Percentiles rank a stretch among this genome's conserved stretches.
Evolutionary conservation across 192 early-diverging fungal genomes (phyloP).

Genomic region (Coemansia sp.): DNA sequence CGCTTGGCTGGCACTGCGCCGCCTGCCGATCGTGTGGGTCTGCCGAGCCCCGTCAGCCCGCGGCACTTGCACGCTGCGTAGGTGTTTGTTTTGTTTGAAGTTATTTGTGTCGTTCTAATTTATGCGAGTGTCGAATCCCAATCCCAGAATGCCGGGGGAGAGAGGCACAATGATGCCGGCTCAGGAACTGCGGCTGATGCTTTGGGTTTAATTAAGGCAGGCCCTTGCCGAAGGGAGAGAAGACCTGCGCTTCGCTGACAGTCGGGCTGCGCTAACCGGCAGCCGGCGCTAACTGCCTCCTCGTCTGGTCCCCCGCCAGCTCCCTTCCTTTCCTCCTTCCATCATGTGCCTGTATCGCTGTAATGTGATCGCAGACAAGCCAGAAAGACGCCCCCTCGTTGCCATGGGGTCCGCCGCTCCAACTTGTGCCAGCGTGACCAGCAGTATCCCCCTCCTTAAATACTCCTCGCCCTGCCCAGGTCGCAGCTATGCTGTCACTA

Average conservation of each 20-base stretch:
- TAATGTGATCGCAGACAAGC: constrained; percentile 7
- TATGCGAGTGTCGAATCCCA: background rate
- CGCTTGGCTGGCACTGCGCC: constrained; percentile 8
- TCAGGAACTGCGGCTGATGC: background rate
- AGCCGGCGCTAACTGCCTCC: background rate
- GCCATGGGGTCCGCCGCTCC: constrained; percentile 5
- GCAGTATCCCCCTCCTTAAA: constrained; percentile 2
- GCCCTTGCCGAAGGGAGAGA: background rate
- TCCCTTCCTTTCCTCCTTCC: background rate
- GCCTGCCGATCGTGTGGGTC: background rate
- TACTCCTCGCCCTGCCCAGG: background rate
- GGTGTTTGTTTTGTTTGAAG: background rate
- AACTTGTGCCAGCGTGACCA: constrained; percentile 8
- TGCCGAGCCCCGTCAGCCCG: constrained; percentile 2
- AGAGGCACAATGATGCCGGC: background rate
- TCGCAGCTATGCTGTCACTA: background rate
- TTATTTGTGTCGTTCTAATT: background rate
- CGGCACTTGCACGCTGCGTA: background rate
- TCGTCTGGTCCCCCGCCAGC: background rate
- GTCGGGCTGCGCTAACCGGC: background rate
- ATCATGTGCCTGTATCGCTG: constrained; percentile 11
- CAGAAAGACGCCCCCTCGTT: background rate
- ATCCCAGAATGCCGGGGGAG: background rate
- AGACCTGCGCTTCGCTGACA: background rate
- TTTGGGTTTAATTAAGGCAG: constrained; percentile 12